Conservation (phyloP, 306 rosid genomes). For the Lablab purpureus region DNA sequence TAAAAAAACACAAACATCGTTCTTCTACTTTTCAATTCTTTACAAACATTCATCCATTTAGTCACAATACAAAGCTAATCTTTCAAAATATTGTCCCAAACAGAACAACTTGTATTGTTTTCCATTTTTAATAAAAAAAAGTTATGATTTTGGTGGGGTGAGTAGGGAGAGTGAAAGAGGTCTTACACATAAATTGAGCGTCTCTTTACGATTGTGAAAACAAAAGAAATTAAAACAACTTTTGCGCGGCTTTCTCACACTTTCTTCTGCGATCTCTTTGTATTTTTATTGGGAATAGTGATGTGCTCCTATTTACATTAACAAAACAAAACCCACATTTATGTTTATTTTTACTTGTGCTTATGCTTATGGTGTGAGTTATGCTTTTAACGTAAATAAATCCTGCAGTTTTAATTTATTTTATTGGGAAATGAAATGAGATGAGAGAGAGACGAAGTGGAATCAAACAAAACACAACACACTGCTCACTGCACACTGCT, state of each 20-base stretch:
- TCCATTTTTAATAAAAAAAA: too few species aligned
- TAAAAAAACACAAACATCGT: too few species aligned
- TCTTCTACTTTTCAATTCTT: too few species aligned
- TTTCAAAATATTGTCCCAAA: too few species aligned
- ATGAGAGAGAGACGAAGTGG: not conserved
- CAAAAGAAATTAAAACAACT: constrained; percentile 47
- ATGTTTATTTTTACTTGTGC: not conserved
- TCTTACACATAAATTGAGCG: not conserved
- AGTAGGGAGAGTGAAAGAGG: too few species aligned
- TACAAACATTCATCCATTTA: too few species aligned
- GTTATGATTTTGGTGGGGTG: too few species aligned
- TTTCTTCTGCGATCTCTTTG: constrained; percentile 27
- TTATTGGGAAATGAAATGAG: constrained; percentile 47
- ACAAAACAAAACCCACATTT: not conserved
- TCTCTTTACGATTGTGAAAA: not conserved
- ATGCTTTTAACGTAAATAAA: not conserved
- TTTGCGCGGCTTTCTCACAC: constrained; percentile 65
- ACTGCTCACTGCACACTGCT: not conserved
- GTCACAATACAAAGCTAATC: too few species aligned
- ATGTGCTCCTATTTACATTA: constrained; percentile 45
- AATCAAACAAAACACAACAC: constrained; percentile 22
- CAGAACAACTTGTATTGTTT: too few species aligned
- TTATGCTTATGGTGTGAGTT: not conserved
- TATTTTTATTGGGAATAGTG: constrained; percentile 45
- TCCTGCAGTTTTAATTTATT: not conserved